Evolutionary conservation across 2,329 filamentous ascomycete species (phyloP).

Genomic region (Ceratocystis cubensis): DNA sequence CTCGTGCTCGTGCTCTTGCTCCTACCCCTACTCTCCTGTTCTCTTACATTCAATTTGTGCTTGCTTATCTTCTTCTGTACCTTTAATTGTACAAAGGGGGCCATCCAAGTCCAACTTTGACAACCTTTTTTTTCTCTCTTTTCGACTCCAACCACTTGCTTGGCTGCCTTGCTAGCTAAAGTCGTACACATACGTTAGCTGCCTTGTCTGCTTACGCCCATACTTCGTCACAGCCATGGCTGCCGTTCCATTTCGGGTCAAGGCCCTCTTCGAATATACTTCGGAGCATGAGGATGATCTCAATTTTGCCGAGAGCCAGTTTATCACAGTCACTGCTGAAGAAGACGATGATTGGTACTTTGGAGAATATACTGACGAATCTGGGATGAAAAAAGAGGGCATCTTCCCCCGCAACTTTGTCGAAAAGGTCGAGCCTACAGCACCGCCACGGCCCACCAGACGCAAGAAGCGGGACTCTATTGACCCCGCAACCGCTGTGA

Average conservation of each 20-base stretch:
- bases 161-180: background rate
- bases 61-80: background rate
- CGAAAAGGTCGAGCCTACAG: constrained; percentile 83
- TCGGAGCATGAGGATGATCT: constrained; percentile 93
- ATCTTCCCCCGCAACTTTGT: constrained; percentile 97
- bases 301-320: constrained; percentile 68
- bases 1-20: background rate
- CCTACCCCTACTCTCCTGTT: background rate
- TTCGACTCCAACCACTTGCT: background rate
- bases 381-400: constrained; percentile 64
- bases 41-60: background rate
- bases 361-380: constrained; percentile 70
- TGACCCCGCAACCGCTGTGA: constrained; percentile 28
- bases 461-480: constrained; percentile 53
- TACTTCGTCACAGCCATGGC: constrained; percentile 20
- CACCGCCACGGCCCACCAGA: constrained; percentile 73
- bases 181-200: background rate
- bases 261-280: constrained; percentile 86
- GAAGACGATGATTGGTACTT: constrained; percentile 92
- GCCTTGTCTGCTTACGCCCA: background rate
- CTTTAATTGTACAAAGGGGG: background rate
- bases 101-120: background rate
- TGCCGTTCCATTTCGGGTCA: constrained; percentile 67
- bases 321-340: constrained; percentile 85
- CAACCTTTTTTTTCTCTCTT: background rate